A percentile compares a stretch with the other conserved stretches of the same genome.
Evolutionary conservation across 768 basidiomycete species (phyloP).

Genomic region (Suillus fuscotomentosus): DNA sequence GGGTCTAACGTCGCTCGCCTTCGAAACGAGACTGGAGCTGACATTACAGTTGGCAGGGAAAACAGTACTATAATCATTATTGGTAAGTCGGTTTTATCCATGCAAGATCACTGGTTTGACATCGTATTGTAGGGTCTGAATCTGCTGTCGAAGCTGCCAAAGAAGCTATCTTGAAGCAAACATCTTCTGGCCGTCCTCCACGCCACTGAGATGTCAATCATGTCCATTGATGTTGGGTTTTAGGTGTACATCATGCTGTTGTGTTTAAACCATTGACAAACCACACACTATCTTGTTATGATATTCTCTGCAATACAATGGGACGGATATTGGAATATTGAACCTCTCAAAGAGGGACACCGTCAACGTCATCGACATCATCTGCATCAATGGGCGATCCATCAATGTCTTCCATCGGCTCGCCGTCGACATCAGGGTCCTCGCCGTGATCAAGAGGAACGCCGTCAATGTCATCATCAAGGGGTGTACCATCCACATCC

Average conservation of each 20-base stretch:
- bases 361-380: constrained; percentile 14
- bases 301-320: constrained; percentile 1
- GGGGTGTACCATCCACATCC: constrained; percentile 33
- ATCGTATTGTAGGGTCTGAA: constrained; percentile 54
- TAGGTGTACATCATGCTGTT: neutral
- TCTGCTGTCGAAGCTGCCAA: constrained; percentile 69
- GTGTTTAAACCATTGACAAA: neutral
- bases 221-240: neutral
- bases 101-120: constrained; percentile 9
- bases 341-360: constrained; percentile 7
- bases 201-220: neutral
- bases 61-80: constrained; percentile 85
- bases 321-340: neutral
- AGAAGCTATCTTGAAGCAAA: constrained; percentile 69
- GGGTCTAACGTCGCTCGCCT: constrained; percentile 88
- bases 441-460: constrained; percentile 30
- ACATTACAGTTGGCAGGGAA: constrained; percentile 88
- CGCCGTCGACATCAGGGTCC: constrained; percentile 23
- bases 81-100: constrained; percentile 47
- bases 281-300: neutral
- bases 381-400: constrained; percentile 36
- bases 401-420: constrained; percentile 34
- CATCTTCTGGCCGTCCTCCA: constrained; percentile 22
- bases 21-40: constrained; percentile 85
- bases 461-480: constrained; percentile 40